Evolutionary conservation across 495 filamentous ascomycete species (phyloP), one percentile per base, ranked within the genome.

Genomic region (Aspergillus cavernicola): DNA sequence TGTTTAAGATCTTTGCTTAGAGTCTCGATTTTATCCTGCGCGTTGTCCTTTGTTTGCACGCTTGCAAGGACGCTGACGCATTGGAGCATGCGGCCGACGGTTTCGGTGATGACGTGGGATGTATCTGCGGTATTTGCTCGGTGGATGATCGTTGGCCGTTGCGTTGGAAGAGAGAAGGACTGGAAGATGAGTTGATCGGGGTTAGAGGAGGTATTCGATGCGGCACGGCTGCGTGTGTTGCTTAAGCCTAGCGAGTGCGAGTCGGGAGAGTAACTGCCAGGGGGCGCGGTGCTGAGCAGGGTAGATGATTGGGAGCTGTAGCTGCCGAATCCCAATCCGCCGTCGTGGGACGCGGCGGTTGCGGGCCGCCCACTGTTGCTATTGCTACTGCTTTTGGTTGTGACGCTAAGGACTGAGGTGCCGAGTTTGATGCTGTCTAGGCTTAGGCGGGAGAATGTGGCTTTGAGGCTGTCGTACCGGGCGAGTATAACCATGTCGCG

Each of bases 81-180:
- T 70, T 98, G 93, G 55, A 98, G 79, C 91, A 98, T 95, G 50
- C 95, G 79, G 1, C 90, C 93, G 8, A 96, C 92, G 48, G 90
- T 95, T 54, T 97, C 91, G 12, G 93, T 97, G 56, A 78, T 75
- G 22, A 96, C 80, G 53, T 92, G 85, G 20, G 90, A 88, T n/a
- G 83, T 84, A 60, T 91, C 88, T 0, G 71, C 61, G 7, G 66
- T 58, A 31, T 48, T 56, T 36, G 60, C 50, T 16, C 68, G 74
- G 50, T 71, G 67, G 52, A 72, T 70, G 50, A 72, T 59, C 19
- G 73, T 69, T 19, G 58, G 78, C 55, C 66, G 73, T 66, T 67
- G 72, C 61, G 57, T 69, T 58, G 58, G 80, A 66, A 63, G 83
- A 59, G 63, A 82, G 65, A 76, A 80, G 5, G 78, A 82, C 36